These are phyloP conservation scores for Poa annua DNA, from an alignment of 176 grass and related monocot species.

Conservation along the genomic window DNA sequence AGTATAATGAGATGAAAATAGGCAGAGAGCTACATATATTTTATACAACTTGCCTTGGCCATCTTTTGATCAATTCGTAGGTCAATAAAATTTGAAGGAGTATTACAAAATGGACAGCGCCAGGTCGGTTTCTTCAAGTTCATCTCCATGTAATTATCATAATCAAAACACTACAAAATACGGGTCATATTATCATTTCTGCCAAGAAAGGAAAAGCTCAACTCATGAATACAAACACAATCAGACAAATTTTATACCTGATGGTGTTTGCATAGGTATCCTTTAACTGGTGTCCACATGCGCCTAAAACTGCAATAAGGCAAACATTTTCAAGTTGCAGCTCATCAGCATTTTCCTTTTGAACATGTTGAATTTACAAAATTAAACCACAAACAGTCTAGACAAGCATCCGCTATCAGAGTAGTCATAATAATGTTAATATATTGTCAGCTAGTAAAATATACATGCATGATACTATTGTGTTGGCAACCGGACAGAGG, in stretches of 20 bases:
- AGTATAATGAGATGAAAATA: constrained; percentile 32
- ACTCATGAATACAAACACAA: constrained; percentile 36
- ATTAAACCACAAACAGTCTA: constrained; percentile 2
- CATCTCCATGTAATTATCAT: constrained; percentile 91
- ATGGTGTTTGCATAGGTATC: constrained; percentile 87
- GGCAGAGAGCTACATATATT: neutral
- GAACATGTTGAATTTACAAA: constrained; percentile 21
- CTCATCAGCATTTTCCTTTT: constrained; percentile 30
- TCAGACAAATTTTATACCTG: constrained; percentile 60
- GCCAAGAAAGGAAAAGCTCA: neutral
- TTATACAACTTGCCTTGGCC: constrained; percentile 67
- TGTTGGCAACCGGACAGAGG: neutral
- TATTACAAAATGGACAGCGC: constrained; percentile 89
- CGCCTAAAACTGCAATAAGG: constrained; percentile 70
- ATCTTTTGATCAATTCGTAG: constrained; percentile 85
- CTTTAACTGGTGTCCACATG: constrained; percentile 83
- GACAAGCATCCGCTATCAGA: constrained; percentile 12
- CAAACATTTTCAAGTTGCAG: constrained; percentile 13
- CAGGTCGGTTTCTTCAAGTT: constrained; percentile 87
- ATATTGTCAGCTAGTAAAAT: neutral
- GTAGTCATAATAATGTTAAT: constrained; percentile 15
- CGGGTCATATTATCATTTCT: constrained; percentile 19
- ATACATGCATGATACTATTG: constrained; percentile 1
- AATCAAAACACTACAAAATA: constrained; percentile 91
- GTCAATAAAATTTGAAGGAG: constrained; percentile 64